Evolutionary conservation across 306 rosid species (phyloP).

Genomic region (Arachis stenosperma): DNA sequence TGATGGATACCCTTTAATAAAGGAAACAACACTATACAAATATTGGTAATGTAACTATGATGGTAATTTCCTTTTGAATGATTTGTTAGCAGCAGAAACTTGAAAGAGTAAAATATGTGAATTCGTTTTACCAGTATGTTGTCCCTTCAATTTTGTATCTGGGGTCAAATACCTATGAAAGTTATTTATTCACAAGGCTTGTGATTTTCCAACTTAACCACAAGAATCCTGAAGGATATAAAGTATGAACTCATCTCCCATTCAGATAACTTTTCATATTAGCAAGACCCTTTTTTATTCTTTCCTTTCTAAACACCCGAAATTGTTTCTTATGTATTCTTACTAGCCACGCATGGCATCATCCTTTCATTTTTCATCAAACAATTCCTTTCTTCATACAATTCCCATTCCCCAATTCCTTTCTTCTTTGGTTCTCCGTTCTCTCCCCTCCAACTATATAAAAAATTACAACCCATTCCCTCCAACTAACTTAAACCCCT

Average conservation of each 20-base stretch:
- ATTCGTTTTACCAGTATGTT: neutral
- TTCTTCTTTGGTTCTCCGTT: slow-evolving; percentile 8
- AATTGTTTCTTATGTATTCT: slow-evolving; percentile 1
- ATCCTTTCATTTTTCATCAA: slow-evolving; percentile 51
- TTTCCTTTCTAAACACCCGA: too few relatives aligned
- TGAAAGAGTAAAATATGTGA: neutral
- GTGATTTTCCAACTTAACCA: too few relatives aligned
- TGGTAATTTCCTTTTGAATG: neutral
- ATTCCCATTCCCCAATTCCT: slow-evolving; percentile 21
- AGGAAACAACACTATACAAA: neutral
- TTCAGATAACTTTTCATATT: too few relatives aligned
- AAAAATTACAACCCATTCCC: slow-evolving; percentile 4
- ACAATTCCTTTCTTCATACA: slow-evolving; percentile 41
- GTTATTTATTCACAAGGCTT: neutral
- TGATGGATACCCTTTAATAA: neutral
- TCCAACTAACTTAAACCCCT: slow-evolving; percentile 36
- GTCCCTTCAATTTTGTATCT: too few relatives aligned
- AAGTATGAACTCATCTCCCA: too few relatives aligned
- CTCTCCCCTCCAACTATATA: neutral
- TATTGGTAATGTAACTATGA: too few relatives aligned
- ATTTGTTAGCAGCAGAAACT: slow-evolving; percentile 8
- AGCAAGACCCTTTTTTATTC: too few relatives aligned
- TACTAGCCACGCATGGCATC: neutral
- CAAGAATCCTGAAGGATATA: too few relatives aligned
- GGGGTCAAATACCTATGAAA: too few relatives aligned